These are phyloP conservation scores for Phallus indusiatus DNA, from an alignment of 768 basidiomycete genomes.

Conservation along the genomic window DNA sequence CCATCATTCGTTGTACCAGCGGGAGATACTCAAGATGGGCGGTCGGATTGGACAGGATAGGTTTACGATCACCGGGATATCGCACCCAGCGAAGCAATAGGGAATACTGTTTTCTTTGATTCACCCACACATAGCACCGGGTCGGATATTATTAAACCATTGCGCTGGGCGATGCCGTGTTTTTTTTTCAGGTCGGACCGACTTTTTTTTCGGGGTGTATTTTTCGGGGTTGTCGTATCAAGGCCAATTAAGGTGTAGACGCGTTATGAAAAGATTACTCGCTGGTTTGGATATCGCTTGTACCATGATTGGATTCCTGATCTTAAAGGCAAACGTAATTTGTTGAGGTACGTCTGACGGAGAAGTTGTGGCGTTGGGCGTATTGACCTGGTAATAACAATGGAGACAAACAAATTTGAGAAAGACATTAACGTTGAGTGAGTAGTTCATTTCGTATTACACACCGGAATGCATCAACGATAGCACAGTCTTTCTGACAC, in stretches of 20 bases:
- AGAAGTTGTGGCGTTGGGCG: constrained; percentile 20
- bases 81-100: too few relatives aligned
- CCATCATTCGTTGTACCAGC: too few relatives aligned
- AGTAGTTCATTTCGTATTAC: too few relatives aligned
- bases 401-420: constrained; percentile 31
- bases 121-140: too few relatives aligned
- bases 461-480: constrained; percentile 87
- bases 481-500: constrained; percentile 87
- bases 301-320: constrained; percentile 33
- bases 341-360: constrained; percentile 21
- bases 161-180: too few relatives aligned
- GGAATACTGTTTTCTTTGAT: too few relatives aligned
- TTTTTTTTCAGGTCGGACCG: too few relatives aligned
- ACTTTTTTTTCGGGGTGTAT: background rate
- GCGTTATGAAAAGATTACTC: constrained; percentile 43
- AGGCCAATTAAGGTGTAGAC: constrained; percentile 40
- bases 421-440: background rate
- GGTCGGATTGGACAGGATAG: too few relatives aligned
- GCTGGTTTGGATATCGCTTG: constrained; percentile 38
- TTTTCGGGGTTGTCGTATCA: constrained; percentile 44
- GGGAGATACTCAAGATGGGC: too few relatives aligned
- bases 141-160: too few relatives aligned
- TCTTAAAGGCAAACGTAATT: background rate
- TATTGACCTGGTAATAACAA: constrained; percentile 79
- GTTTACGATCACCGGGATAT: too few relatives aligned